Evolutionary conservation across 176 grass and related monocot genomes (phyloP), one percentile per base, ranked within the genome.

Genomic region (Dendrocalamus sinicus): DNA sequence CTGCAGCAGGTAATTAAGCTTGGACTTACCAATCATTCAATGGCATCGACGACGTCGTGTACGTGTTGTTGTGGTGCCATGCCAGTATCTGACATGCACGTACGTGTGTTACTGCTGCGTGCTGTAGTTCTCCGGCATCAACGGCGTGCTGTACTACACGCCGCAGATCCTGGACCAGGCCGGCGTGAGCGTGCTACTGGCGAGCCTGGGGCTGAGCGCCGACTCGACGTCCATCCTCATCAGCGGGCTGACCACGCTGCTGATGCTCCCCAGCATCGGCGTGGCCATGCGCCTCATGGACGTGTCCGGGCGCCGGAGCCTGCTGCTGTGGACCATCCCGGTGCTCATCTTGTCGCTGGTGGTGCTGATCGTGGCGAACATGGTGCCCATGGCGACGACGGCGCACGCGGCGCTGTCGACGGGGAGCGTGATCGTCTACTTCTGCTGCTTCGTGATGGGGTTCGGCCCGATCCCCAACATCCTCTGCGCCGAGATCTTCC

Each of bases 211-310:
- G 7, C 87, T 98, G 0, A 80, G 89, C 43, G 81, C 86, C 15
- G 91, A 95, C 81, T 95, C 96, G 4, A 85, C 93, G 7, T 41
- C 75, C 39, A 97, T 97, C 79, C 90, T 94, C 62, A 92, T 94
- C 66, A 92, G 92, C 65, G 81, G 86, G 6, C 78, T 97, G 3
- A 94, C 90, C 19, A 97, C 92, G 72, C 81, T 97, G 43, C 84
- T 97, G 9, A 94, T 97, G 94, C 90, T 97, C 1, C 92, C 95
- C 6, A 87, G 88, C 86, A 94, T 94, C 35, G 88, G 57, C 67
- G 75, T 98, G 20, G 95, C 95, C 15, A 98, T 98, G 95, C 87
- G 95, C 17, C 95, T 98, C 57, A 98, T 98, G 95, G 95, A 98
- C 89, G 89, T 86, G 20, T 88, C 95, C 1, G 95, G 93, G 0